These are phyloP conservation scores for Sporothrix pallida DNA, from an alignment of 2,329 filamentous ascomycete genomes.

Conservation along the genomic window DNA sequence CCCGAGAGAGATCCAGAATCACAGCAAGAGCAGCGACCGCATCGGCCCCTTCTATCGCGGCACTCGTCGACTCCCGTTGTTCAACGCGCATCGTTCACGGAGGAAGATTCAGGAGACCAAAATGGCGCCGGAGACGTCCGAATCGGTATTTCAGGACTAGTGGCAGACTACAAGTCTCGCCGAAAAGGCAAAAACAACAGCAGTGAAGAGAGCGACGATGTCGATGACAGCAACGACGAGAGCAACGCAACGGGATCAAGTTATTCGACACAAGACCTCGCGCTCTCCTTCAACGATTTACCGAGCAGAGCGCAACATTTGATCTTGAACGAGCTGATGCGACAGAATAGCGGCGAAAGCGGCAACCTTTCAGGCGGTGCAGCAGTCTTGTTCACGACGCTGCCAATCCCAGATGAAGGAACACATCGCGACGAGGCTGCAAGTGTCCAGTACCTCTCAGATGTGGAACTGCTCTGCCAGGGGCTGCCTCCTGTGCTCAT, in stretches of 20 bases:
- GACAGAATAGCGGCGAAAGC: slow-evolving; percentile 66
- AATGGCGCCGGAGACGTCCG: slow-evolving; percentile 44
- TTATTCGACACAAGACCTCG: slow-evolving; percentile 48
- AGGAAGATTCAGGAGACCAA: not conserved
- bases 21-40: slow-evolving; percentile 48
- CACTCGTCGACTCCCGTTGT: slow-evolving; percentile 33
- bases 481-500: slow-evolving; percentile 76
- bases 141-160: slow-evolving; percentile 53
- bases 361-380: slow-evolving; percentile 44
- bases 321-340: slow-evolving; percentile 84
- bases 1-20: slow-evolving; percentile 42
- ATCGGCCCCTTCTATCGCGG: slow-evolving; percentile 31
- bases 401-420: slow-evolving; percentile 80
- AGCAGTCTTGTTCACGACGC: slow-evolving; percentile 80
- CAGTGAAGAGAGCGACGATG: not conserved
- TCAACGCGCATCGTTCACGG: slow-evolving; percentile 1
- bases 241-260: slow-evolving; percentile 33
- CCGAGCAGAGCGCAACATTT: slow-evolving; percentile 84
- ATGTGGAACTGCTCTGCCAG: slow-evolving; percentile 78
- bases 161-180: slow-evolving; percentile 48
- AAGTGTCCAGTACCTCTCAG: slow-evolving; percentile 75
- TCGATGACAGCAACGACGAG: not conserved
- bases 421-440: slow-evolving; percentile 73
- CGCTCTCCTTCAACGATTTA: slow-evolving; percentile 84
- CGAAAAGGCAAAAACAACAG: not conserved